Evolutionary conservation across 495 filamentous ascomycete genomes (phyloP), one percentile per base, ranked within the genome.

Genomic region (Neurospora sp.): DNA sequence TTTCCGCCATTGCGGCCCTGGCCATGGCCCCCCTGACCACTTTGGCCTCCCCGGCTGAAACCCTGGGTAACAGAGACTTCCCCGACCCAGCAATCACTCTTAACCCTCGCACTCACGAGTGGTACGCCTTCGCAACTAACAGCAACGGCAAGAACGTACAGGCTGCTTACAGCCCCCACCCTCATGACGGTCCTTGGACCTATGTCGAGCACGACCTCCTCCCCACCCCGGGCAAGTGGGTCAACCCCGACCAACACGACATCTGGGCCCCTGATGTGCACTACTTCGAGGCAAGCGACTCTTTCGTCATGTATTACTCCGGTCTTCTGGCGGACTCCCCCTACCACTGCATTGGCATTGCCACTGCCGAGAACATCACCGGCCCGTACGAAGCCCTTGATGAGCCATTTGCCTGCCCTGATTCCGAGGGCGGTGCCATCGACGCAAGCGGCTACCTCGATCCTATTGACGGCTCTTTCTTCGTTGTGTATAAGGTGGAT

Each of bases 401-500:
- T 9, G 74, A 76, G 28, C 84, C 88, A 0, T 81, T 88, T 37
- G 80, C 84, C 28, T 91, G 89, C 72, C 84, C 82, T 10, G 76
- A 84, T 2, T 75, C 82, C 10, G 77, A 83, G 72, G 88, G 89
- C 48, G 89, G 89, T 7, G 83, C 88, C 3, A 90, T 91, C 77
- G 88, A 91, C 54, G 74, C 88, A 5, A 78, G 84, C 2, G 87
- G 87, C 3, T 90, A 88, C 78, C 39, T 74, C 21, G 87, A 90
- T 74, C 74, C 73, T 2, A 72, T 71, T 4, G 85, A 86, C 73
- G 85, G 86, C 48, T 85, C 77, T 6, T 82, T 84, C 9, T 91
- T 88, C 72, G 86, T 90, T 3, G 78, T 88, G 5, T 91, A 87
- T 80, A 90, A 90, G 76, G 82, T 91, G 13, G 87, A 91, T 77